These are phyloP conservation scores for Codiaeum variegatum DNA, from an alignment of 441 rosid genomes.

Conservation along the genomic window DNA sequence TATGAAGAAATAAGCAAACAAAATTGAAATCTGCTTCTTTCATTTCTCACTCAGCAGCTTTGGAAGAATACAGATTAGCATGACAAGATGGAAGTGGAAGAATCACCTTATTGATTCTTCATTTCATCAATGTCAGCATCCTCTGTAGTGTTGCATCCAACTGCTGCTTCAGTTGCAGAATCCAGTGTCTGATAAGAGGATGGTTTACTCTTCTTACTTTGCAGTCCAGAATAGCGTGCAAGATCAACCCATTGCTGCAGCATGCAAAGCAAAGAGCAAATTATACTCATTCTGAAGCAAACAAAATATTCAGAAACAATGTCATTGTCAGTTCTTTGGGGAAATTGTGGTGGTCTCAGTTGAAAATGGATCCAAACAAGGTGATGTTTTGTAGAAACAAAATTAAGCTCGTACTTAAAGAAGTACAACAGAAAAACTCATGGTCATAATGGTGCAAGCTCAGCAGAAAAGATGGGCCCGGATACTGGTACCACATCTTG, in stretches of 20 bases:
- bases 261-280: constrained; percentile 20
- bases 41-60: constrained; percentile 3
- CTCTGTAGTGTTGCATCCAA: constrained; percentile 48
- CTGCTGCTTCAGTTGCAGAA: constrained; percentile 34
- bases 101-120: constrained; percentile 48
- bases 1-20: constrained; percentile 10
- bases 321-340: constrained; percentile 6
- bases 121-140: constrained; percentile 61
- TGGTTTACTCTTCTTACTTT: constrained; percentile 48
- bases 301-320: not conserved
- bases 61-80: constrained; percentile 12
- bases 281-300: not conserved
- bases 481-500: not conserved
- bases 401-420: not conserved
- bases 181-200: constrained; percentile 39
- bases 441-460: not conserved
- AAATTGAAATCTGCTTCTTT: not conserved
- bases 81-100: constrained; percentile 13
- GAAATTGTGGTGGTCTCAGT: not conserved
- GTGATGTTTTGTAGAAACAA: not conserved
- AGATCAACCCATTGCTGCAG: constrained; percentile 98
- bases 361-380: not conserved
- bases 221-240: constrained; percentile 78
- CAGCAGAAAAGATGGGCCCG: not conserved
- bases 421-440: not conserved